Evolutionary conservation across 106 monocot genomes (phyloP).

Genomic region (Vanilla planifolia): DNA sequence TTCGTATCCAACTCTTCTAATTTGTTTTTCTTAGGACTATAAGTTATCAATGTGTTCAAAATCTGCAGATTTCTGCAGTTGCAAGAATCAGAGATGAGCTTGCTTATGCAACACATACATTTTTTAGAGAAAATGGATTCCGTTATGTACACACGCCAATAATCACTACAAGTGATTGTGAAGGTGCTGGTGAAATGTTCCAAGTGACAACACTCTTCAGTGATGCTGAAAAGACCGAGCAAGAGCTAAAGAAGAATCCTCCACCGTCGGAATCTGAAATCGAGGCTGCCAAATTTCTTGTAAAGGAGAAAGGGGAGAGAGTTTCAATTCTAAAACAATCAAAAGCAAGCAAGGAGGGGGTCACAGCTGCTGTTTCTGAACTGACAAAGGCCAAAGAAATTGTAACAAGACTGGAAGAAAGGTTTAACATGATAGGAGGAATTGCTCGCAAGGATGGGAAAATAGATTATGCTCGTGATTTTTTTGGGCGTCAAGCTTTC

Average conservation of each 20-base stretch:
- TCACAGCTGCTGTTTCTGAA: conserved; percentile 50
- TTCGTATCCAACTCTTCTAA: too few species aligned
- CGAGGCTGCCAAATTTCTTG: conserved; percentile 50
- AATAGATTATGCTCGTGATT: conserved; percentile 66
- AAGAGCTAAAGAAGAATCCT: conserved; percentile 67
- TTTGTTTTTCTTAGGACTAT: too few species aligned
- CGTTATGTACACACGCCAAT: conserved; percentile 89
- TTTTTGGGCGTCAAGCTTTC: conserved; percentile 87
- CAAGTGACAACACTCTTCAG: conserved; percentile 84
- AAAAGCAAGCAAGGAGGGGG: conserved; percentile 55
- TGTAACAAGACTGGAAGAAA: conserved; percentile 64
- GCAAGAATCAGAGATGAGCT: conserved; percentile 77
- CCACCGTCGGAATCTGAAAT: conserved; percentile 73
- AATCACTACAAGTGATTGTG: conserved; percentile 90
- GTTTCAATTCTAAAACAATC: conserved; percentile 58
- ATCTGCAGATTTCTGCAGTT: conserved; percentile 75
- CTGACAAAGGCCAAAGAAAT: conserved; percentile 64
- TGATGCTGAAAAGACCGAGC: conserved; percentile 73
- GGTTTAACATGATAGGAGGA: conserved; percentile 70
- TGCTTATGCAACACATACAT: conserved; percentile 79
- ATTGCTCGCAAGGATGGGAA: conserved; percentile 63
- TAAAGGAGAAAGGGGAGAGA: conserved; percentile 65
- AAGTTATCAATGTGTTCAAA: too few species aligned
- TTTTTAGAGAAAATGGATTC: conserved; percentile 75
- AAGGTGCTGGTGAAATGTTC: conserved; percentile 95